Conservation (phyloP, 768 basidiomycete genomes). For the Sarcomyxa edulis region DNA sequence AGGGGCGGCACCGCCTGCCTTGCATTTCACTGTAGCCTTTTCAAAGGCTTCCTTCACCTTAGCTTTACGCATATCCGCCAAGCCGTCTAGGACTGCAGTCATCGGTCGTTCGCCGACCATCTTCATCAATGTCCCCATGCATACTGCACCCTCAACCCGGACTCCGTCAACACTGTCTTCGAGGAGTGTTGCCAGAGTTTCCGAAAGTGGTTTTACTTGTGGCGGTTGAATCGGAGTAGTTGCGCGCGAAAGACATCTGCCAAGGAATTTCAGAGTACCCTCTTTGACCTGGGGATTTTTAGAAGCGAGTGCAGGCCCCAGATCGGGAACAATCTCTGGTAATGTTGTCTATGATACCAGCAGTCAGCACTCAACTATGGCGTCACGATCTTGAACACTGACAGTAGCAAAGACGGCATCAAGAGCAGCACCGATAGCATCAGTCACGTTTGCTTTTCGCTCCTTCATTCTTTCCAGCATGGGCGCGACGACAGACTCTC, state of each 20-base stretch:
- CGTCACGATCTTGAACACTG: conserved; percentile 21
- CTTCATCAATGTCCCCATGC: conserved; percentile 89
- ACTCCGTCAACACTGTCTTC: conserved; percentile 90
- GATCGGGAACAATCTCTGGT: conserved; percentile 77
- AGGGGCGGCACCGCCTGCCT: conserved; percentile 52
- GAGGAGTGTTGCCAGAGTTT: conserved; percentile 65
- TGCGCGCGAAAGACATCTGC: conserved; percentile 70
- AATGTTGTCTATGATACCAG: conserved; percentile 56
- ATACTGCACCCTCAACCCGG: conserved; percentile 83
- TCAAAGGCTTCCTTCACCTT: conserved; percentile 95
- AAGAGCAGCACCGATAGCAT: conserved; percentile 80
- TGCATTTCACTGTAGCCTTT: conserved; percentile 88
- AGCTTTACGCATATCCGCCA: conserved; percentile 81
- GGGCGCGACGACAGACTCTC: conserved; percentile 64
- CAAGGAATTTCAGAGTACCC: conserved; percentile 83
- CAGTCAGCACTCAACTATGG: conserved; percentile 8
- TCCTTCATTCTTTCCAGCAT: conserved; percentile 93
- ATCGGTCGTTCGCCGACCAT: conserved; percentile 93
- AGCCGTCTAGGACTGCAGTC: conserved; percentile 77
- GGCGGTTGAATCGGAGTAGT: conserved; percentile 61
- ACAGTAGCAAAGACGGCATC: conserved; percentile 88
- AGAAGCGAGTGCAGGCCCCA: conserved; percentile 68
- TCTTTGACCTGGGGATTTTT: conserved; percentile 99
- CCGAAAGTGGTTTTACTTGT: conserved; percentile 80
- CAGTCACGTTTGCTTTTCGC: conserved; percentile 85